Evolutionary conservation across 495 filamentous ascomycete species (phyloP).

Genomic region (Astrothelium macrocarpum): DNA sequence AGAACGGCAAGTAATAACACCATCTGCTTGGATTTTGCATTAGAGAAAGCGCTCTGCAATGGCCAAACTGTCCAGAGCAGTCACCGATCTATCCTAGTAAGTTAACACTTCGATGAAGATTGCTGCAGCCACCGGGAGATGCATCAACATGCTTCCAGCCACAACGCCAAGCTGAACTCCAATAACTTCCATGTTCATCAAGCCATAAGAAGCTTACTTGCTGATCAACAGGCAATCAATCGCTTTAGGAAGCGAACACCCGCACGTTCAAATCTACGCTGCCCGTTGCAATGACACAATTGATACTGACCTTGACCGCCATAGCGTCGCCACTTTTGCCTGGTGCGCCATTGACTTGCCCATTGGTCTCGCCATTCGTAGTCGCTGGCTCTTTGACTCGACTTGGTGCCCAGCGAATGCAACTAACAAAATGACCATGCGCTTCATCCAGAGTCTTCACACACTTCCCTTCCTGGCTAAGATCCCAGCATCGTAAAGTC

Average conservation of each 20-base stretch:
- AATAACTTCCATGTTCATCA: not conserved
- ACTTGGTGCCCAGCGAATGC: constrained; percentile 84
- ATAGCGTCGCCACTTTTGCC: constrained; percentile 36
- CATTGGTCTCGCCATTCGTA: constrained; percentile 35
- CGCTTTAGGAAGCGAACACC: constrained; percentile 42
- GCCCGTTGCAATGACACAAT: constrained; percentile 56
- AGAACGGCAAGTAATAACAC: not conserved
- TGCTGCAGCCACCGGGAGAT: not conserved
- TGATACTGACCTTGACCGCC: constrained; percentile 38
- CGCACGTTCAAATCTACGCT: constrained; percentile 55
- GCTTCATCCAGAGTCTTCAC: constrained; percentile 73
- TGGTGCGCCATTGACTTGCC: constrained; percentile 30
- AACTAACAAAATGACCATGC: constrained; percentile 80
- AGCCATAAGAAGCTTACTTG: not conserved
- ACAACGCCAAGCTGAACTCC: not conserved
- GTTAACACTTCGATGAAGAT: not conserved
- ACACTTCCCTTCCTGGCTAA: constrained; percentile 80
- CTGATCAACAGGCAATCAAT: not conserved
- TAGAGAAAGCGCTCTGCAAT: not conserved
- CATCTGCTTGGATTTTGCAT: not conserved
- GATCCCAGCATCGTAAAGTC: constrained; percentile 89
- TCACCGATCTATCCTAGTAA: not conserved
- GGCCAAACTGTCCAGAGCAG: not conserved
- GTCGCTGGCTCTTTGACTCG: constrained; percentile 47
- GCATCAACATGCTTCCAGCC: not conserved